Percentiles rank a stretch among this genome's conserved stretches.
Evolutionary conservation across 176 grass and related monocot species (phyloP).

Genomic region (Hyparrhenia diplandra): DNA sequence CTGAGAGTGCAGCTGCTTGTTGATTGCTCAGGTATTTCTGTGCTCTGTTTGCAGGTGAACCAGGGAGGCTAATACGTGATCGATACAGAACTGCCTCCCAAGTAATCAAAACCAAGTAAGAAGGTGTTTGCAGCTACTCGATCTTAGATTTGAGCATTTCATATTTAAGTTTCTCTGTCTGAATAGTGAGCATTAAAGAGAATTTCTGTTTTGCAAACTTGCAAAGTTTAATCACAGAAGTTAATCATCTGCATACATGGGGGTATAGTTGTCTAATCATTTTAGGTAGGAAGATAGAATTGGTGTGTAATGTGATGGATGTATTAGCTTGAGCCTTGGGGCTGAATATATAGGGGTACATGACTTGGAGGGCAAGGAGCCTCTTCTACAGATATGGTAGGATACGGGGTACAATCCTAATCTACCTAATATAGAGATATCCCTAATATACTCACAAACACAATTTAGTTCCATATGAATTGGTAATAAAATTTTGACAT

Average conservation of each 20-base stretch:
- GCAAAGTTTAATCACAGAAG: neutral
- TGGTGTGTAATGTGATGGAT: too few species aligned
- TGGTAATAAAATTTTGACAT: neutral
- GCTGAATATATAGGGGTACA: too few species aligned
- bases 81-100: slow-evolving; percentile 85
- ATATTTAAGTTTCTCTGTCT: slow-evolving; percentile 11
- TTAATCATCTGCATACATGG: slow-evolving; percentile 6
- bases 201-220: too few species aligned
- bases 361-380: too few species aligned
- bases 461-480: slow-evolving; percentile 2
- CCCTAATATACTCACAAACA: too few species aligned
- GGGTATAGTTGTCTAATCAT: neutral
- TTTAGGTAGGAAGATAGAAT: too few species aligned
- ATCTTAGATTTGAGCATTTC: slow-evolving; percentile 13
- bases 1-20: neutral
- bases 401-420: too few species aligned
- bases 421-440: too few species aligned
- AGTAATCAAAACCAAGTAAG: slow-evolving; percentile 97
- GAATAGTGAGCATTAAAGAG: neutral
- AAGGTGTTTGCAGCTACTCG: slow-evolving; percentile 29
- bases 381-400: too few species aligned
- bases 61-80: slow-evolving; percentile 83
- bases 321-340: too few species aligned
- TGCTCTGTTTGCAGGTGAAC: slow-evolving; percentile 67
- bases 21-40: slow-evolving; percentile 10